Conservation (phyloP, 2,329 filamentous ascomycete species). For the Coniella vitis region DNA sequence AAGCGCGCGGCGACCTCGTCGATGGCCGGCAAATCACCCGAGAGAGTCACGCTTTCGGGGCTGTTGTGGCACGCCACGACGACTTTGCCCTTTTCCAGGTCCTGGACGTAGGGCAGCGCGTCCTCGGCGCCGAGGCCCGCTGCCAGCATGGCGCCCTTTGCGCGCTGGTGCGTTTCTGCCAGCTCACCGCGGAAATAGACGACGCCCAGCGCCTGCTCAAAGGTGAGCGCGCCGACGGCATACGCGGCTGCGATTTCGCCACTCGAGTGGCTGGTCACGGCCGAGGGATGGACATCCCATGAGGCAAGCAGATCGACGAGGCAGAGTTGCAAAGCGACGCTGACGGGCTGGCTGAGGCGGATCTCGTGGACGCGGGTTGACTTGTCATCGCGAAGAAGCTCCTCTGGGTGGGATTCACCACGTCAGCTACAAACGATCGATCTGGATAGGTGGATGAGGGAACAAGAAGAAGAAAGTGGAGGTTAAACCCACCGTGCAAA, state of each 20-base stretch:
- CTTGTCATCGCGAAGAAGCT: slow-evolving; percentile 14
- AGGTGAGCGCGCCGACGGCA: slow-evolving; percentile 20
- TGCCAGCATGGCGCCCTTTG: neutral
- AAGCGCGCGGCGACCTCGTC: slow-evolving; percentile 20
- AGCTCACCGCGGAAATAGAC: neutral
- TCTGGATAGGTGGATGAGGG: too few species aligned
- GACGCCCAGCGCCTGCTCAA: neutral
- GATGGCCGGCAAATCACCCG: slow-evolving; percentile 24
- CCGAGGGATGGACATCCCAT: slow-evolving; percentile 23
- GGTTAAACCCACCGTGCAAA: slow-evolving; percentile 6
- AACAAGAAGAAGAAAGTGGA: neutral
- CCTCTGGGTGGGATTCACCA: slow-evolving; percentile 4
- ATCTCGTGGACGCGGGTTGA: slow-evolving; percentile 23
- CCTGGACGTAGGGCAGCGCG: slow-evolving; percentile 1
- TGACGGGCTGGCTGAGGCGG: slow-evolving; percentile 31
- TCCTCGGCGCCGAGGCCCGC: neutral
- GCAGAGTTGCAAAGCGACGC: slow-evolving; percentile 40
- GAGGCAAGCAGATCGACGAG: slow-evolving; percentile 30
- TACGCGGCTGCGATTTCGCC: slow-evolving; percentile 37
- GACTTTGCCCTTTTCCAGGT: slow-evolving; percentile 1
- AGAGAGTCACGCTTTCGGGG: slow-evolving; percentile 27
- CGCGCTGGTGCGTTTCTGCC: neutral
- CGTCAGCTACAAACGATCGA: neutral
- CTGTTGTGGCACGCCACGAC: slow-evolving; percentile 10
- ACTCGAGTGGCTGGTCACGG: slow-evolving; percentile 32